phyloP scores from a whole-genome alignment of 257 asterid genomes.

The Forsythia viridissima region DNA sequence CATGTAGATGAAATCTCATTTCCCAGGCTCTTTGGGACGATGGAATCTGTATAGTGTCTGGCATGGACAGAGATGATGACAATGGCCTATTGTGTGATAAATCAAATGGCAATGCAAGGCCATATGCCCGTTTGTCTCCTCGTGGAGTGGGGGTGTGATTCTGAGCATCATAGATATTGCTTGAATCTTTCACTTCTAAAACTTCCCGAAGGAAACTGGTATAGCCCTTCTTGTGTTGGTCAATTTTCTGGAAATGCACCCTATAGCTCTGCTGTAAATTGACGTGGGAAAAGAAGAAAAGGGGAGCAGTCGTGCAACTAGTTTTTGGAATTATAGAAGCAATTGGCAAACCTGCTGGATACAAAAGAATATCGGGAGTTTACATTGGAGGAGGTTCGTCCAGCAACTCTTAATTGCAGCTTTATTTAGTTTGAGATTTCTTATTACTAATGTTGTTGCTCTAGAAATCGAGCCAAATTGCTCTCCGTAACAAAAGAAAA shows the following conservation, averaged over 20 bases:
- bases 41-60: constrained; percentile 92
- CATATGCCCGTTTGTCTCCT: too few species aligned
- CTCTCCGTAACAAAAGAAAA: too few species aligned
- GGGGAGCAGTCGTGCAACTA: constrained; percentile 44
- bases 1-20: constrained; percentile 52
- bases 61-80: constrained; percentile 93
- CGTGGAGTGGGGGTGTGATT: constrained; percentile 48
- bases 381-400: constrained; percentile 73
- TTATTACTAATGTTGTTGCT: too few species aligned
- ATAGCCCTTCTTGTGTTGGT: constrained; percentile 88
- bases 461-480: too few species aligned
- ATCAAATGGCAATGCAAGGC: too few species aligned
- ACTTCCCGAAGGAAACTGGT: constrained; percentile 93
- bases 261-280: constrained; percentile 35
- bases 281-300: constrained; percentile 39
- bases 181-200: constrained; percentile 82
- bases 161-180: constrained; percentile 91
- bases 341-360: constrained; percentile 67
- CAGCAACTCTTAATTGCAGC: background rate
- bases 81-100: constrained; percentile 81
- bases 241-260: constrained; percentile 36
- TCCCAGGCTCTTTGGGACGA: constrained; percentile 99
- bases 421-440: background rate
- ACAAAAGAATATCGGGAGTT: constrained; percentile 78
- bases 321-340: constrained; percentile 58